Base-by-base conservation (phyloP, 225 moss, liverwort and hornwort species). In the Straminergon stramineum region DNA sequence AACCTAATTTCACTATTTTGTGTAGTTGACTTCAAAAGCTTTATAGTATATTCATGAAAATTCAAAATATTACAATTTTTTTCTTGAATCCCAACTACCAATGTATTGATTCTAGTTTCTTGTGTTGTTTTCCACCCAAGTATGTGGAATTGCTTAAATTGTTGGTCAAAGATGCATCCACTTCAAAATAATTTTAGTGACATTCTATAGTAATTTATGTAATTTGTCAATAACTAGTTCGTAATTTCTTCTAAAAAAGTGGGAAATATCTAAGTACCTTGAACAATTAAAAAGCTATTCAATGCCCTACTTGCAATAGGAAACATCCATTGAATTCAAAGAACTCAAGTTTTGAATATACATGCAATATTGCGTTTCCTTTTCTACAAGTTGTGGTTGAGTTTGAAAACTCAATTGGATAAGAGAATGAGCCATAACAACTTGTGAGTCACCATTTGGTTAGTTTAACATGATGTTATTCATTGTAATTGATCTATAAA, bases 161-260 rank as follows among this genome's bases (percentile, higher is more conserved):
- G 8, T 70, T 70, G 13, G 4, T 70, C 0, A 39, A 2, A 70
- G 24, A 39, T 70, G n/a, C 0, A 1, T 22, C 13, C 4, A 69
- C 13, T 2, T n/a, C n/a, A 69, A 5, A 69, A 21, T n/a, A 22
- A n/a, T 13, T n/a, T 69, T 0, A 22, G 1, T 7, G 1, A 37
- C n/a, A n/a, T 22, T 69, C n/a, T 3, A 22, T 23, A 69, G 13
- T 22, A 69, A 69, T 69, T 4, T n/a, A 69, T 22, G 6, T 6
- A 37, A n/a, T 69, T 22, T 69, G n/a, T 12, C 12, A 69, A 67
- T 69, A 13, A n/a, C 4, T 22, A n/a, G 2, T 69, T 23, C 0
- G 0, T 7, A 23, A 37, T 7, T 22, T 23, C 18, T n/a, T 7
- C 2, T 69, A 1, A 2, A 69, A 69, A 22, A 7, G 7, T n/a